Percentiles rank a stretch among this genome's conserved stretches.
phyloP scores from a whole-genome alignment of 495 filamentous ascomycete genomes.

The Hyaloscypha variabilis region DNA sequence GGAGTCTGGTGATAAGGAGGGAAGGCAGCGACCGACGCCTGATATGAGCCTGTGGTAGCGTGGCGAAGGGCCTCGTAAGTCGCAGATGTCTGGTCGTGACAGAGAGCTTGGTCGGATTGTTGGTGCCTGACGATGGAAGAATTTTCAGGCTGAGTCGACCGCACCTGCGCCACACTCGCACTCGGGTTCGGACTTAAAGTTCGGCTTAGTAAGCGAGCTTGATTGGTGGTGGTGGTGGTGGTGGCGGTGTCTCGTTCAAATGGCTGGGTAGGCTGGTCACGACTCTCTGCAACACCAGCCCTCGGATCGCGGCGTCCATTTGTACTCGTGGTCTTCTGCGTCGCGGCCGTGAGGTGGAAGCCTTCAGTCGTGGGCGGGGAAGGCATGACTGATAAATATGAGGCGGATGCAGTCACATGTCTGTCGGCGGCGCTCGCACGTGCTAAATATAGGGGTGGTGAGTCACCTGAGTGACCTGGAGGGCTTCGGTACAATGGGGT shows the following conservation, averaged over 20 bases:
- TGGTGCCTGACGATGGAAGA: not conserved
- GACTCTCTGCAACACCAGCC: not conserved
- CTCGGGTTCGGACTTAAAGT: too few relatives aligned
- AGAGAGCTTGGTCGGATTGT: not conserved
- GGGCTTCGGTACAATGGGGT: not conserved
- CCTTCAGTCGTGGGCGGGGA: not conserved
- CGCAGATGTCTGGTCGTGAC: not conserved
- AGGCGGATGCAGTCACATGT: conserved; percentile 13
- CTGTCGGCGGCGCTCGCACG: not conserved
- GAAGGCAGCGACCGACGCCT: conserved; percentile 5
- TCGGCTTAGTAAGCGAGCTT: too few relatives aligned
- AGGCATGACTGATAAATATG: conserved; percentile 8
- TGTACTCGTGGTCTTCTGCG: conserved; percentile 6
- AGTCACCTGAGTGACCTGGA: conserved; percentile 12
- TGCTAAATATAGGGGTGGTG: conserved; percentile 2
- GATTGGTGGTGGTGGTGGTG: too few relatives aligned
- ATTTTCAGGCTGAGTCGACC: not conserved
- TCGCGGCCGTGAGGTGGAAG: not conserved
- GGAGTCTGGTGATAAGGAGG: conserved; percentile 8
- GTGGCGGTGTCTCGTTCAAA: not conserved
- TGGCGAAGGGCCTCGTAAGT: conserved; percentile 23
- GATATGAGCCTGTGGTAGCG: conserved; percentile 7
- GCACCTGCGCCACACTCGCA: too few relatives aligned
- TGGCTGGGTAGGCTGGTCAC: too few relatives aligned
- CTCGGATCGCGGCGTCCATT: not conserved